Conservation (phyloP, 1,284 basidiomycete species). For the Ceratobasidium theobromae region DNA sequence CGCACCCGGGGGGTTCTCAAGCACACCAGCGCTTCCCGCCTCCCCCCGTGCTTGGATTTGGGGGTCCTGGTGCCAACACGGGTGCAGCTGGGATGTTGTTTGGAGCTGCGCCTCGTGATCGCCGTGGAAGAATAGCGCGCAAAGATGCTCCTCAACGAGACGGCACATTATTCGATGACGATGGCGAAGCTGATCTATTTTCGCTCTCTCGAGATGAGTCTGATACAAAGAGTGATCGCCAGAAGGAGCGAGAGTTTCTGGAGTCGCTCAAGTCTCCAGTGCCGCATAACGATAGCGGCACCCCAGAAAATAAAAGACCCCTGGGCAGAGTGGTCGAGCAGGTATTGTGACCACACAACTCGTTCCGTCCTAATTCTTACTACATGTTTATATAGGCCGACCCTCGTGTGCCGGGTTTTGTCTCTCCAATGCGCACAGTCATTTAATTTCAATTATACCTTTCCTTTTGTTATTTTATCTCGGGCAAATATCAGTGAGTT, state of each 20-base stretch:
- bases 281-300: constrained; percentile 1
- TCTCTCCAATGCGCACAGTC: not conserved
- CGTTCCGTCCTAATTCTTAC: not conserved
- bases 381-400: not conserved
- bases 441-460: not conserved
- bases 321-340: not conserved
- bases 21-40: constrained; percentile 30
- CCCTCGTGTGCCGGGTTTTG: not conserved
- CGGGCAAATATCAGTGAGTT: not conserved
- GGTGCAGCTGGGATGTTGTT: constrained; percentile 68
- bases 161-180: constrained; percentile 1
- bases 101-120: constrained; percentile 67
- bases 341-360: not conserved
- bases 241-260: constrained; percentile 57
- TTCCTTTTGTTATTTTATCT: not conserved
- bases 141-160: constrained; percentile 23
- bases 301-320: not conserved
- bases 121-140: constrained; percentile 69
- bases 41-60: constrained; percentile 41
- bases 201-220: constrained; percentile 17
- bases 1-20: constrained; percentile 43
- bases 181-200: constrained; percentile 29
- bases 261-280: constrained; percentile 53
- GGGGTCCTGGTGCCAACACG: constrained; percentile 40
- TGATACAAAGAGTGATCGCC: constrained; percentile 43